These are phyloP conservation scores for Colletotrichum filicis DNA, from an alignment of 2,329 filamentous ascomycete species.

Conservation along the genomic window DNA sequence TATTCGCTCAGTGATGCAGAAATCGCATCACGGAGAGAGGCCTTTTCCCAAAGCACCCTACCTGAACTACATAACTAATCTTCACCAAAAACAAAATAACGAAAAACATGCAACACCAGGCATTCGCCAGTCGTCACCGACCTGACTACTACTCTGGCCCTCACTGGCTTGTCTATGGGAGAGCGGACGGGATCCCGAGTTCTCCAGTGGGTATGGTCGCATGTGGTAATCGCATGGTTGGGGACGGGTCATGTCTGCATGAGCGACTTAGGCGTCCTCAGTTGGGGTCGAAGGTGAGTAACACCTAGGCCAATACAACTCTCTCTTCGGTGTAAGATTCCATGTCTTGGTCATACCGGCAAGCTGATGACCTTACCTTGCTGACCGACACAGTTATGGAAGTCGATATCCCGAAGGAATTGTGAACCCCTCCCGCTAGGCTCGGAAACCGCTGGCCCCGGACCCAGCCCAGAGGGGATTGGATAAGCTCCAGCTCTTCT, in stretches of 20 bases:
- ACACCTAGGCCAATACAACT: background rate
- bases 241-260: background rate
- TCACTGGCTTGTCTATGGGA: slow-evolving; percentile 2
- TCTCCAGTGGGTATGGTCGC: slow-evolving; percentile 2
- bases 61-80: background rate
- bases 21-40: too few relatives aligned
- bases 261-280: background rate
- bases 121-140: background rate
- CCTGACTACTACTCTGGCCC: background rate
- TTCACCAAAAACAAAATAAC: background rate
- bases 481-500: background rate
- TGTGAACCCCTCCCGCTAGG: background rate
- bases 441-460: background rate
- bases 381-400: background rate
- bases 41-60: too few relatives aligned
- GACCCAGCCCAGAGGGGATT: background rate
- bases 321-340: background rate
- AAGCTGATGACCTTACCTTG: background rate
- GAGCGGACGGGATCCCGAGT: slow-evolving; percentile 2
- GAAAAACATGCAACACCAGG: background rate
- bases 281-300: background rate
- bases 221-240: background rate
- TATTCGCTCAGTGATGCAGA: too few relatives aligned
- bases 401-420: background rate
- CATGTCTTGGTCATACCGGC: background rate